A percentile compares a stretch with the other conserved stretches of the same genome.
These are phyloP conservation scores for Coccomyxa subellipsoidea DNA, from an alignment of 163 green algal species.

Conservation along the genomic window DNA sequence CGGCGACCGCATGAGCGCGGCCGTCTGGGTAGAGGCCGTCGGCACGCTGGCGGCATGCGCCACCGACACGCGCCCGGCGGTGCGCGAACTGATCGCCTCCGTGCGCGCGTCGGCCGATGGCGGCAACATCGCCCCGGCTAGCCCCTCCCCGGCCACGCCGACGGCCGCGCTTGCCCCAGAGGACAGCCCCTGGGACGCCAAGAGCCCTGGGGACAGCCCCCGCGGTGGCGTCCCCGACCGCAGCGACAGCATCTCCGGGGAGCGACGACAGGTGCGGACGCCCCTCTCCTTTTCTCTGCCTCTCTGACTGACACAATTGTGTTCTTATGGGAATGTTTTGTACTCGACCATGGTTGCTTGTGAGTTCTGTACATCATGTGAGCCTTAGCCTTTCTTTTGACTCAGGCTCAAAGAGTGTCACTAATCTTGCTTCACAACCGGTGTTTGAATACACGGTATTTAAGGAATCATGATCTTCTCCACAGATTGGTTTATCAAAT, in stretches of 20 bases:
- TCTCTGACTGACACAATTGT: neutral
- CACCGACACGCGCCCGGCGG: conserved; percentile 23
- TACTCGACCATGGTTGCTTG: too few relatives aligned
- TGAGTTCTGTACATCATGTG: too few relatives aligned
- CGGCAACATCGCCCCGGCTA: neutral
- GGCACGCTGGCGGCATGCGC: conserved; percentile 25
- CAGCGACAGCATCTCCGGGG: neutral
- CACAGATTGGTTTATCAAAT: too few relatives aligned
- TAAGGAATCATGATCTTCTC: too few relatives aligned
- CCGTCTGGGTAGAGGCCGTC: conserved; percentile 48
- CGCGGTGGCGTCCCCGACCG: neutral
- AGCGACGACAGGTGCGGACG: conserved; percentile 4
- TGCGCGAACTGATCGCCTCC: neutral
- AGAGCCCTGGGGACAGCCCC: conserved; percentile 9
- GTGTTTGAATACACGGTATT: too few relatives aligned
- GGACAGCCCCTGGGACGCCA: neutral
- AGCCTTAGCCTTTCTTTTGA: too few relatives aligned
- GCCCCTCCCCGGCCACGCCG: neutral
- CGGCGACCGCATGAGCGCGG: conserved; percentile 42
- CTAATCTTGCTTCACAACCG: too few relatives aligned
- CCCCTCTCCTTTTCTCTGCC: neutral
- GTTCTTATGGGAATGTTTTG: neutral
- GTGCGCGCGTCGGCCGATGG: neutral
- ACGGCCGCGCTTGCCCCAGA: neutral
- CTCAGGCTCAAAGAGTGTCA: too few relatives aligned